phyloP scores from a whole-genome alignment of 1,139 yeast genomes.

The Kodamaea alishanica region DNA sequence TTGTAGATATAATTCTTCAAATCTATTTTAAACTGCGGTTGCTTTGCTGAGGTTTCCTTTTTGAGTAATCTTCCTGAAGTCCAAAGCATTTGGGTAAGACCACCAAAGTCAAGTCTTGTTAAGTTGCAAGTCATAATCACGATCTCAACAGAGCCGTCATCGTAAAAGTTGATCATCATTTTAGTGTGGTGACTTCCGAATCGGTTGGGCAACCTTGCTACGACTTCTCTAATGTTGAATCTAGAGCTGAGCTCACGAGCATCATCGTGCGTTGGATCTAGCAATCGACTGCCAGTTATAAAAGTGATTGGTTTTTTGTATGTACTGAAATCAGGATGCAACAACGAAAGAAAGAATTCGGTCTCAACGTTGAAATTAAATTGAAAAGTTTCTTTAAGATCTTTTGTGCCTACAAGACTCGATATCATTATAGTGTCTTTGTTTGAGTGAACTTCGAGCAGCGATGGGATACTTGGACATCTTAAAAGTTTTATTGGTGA shows the following conservation, averaged over 20 bases:
- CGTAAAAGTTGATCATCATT: conserved; percentile 56
- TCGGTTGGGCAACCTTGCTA: conserved; percentile 30
- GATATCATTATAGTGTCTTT: conserved; percentile 24
- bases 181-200: conserved; percentile 64
- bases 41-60: conserved; percentile 7
- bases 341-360: conserved; percentile 32
- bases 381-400: conserved; percentile 40
- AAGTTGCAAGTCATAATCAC: conserved; percentile 62
- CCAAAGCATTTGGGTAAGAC: conserved; percentile 67
- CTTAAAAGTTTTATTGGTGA: conserved; percentile 26
- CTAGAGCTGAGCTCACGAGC: conserved; percentile 11
- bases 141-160: conserved; percentile 40
- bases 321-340: conserved; percentile 26
- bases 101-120: conserved; percentile 49
- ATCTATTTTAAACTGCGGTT: conserved; percentile 29
- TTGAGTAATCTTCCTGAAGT: conserved; percentile 44
- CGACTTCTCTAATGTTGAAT: conserved; percentile 28
- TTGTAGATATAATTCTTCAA: conserved; percentile 40
- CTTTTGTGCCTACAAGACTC: conserved; percentile 12
- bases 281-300: conserved; percentile 27
- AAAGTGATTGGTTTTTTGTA: conserved; percentile 25
- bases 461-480: conserved; percentile 22
- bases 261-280: conserved; percentile 15
- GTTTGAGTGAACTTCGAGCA: conserved; percentile 16
- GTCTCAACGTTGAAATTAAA: conserved; percentile 49